Base-by-base conservation (phyloP, 345 rosid species). In the Bruguiera parviflora region DNA sequence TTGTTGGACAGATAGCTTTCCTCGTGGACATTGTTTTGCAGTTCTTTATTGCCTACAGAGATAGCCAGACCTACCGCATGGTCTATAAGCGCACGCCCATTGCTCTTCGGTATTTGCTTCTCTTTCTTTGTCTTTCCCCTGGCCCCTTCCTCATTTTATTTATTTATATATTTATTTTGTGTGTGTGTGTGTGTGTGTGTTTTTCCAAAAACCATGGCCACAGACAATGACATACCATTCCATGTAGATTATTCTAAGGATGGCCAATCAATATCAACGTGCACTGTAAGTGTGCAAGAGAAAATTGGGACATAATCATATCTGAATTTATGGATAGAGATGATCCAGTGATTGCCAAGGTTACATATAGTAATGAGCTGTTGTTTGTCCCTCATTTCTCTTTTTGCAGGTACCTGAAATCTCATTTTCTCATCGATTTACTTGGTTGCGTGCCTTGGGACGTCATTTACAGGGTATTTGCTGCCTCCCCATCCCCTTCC, bases 371-470 rank as follows among this genome's bases (percentile, higher is more conserved):
- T 65, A 20, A 21, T 19, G 8, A 13, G 18, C 51, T 35, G 9
- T 20, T 43, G 20, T 20, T 57, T 57, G 20, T 67, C 16, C 27
- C 31, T 68, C 49, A 10, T 71, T 24, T 62, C 24, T 27, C 61
- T 70, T 64, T 27, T 69, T 70, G 52, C 66, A 91, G 97, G 78
- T 92, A 92, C 78, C 74, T 92, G 80, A 92, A 84, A 76, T 79
- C 97, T 28, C 81, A 83, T 79, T 92, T 92, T 78, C 9, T 85
- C 65, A 35, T 83, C 70, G 97, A 89, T 80, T 73, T 89, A 10
- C 86, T 92, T 61, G 81, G 80, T 72, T 92, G 97, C 67, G 47
- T 89, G 79, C 97, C 97, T 47, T 92, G 97, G 97, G 96, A 89
- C 71, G 10, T 84, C 27, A 92, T 89, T 64, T 89, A 85, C 79